Conservation (phyloP, 2,329 filamentous ascomycete genomes). For the Chrysosporium keratinophilum region DNA sequence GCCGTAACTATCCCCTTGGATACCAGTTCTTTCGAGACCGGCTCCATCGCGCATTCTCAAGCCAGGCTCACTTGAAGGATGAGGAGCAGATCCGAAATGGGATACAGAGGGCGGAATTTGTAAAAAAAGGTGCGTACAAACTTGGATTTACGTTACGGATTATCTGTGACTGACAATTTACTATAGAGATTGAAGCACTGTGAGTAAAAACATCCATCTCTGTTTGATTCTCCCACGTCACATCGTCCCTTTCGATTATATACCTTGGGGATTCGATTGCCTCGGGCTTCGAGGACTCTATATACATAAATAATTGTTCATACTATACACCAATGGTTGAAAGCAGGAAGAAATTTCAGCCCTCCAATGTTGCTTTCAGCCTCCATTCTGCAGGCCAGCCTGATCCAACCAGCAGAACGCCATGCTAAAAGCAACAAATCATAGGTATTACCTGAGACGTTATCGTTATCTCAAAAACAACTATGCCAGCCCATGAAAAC, state of each 20-base stretch:
- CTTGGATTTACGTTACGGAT: neutral
- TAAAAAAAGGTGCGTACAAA: conserved; percentile 67
- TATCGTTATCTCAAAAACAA: conserved; percentile 76
- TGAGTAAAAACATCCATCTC: conserved; percentile 43
- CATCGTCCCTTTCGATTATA: conserved; percentile 1
- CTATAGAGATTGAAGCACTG: conserved; percentile 77
- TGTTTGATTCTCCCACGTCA: neutral
- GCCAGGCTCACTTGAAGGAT: conserved; percentile 58
- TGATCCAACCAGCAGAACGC: conserved; percentile 1
- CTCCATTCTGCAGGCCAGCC: neutral
- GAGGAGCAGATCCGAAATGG: conserved; percentile 65
- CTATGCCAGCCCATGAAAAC: conserved; percentile 47
- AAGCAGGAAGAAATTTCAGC: too few species aligned
- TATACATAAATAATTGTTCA: neutral
- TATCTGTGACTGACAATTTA: neutral
- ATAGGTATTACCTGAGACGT: conserved; percentile 80
- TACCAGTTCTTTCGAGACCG: conserved; percentile 71
- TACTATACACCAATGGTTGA: neutral
- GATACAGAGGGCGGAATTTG: conserved; percentile 70
- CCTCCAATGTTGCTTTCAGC: neutral
- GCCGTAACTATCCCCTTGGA: conserved; percentile 76
- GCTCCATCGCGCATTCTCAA: conserved; percentile 74
- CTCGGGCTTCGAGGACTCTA: neutral
- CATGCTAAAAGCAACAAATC: conserved; percentile 3
- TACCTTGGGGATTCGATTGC: neutral